A percentile compares a stretch with the other conserved stretches of the same genome.
Evolutionary conservation across 2,329 filamentous ascomycete species (phyloP).

Genomic region (Exophiala dermatitidis): DNA sequence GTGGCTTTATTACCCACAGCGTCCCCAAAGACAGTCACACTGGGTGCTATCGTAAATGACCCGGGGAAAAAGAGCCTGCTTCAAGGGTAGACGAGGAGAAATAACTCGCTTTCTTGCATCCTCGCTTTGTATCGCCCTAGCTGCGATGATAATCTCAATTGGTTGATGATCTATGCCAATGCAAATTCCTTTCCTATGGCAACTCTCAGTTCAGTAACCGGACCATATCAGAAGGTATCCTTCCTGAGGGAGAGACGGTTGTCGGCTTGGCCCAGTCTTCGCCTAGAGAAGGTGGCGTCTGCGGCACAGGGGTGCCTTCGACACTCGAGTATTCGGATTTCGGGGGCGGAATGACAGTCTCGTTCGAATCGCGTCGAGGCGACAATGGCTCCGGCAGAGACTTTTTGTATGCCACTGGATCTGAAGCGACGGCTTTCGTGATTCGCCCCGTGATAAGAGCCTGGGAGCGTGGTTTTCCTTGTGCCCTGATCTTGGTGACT

Average conservation of each 20-base stretch:
- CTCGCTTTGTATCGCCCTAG: no score
- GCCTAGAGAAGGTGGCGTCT: constrained; percentile 14
- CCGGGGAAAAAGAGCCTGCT: no score
- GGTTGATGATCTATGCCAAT: neutral
- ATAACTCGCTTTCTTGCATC: no score
- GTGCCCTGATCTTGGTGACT: constrained; percentile 12
- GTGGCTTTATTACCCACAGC: no score
- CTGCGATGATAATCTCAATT: no score
- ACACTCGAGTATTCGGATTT: constrained; percentile 17
- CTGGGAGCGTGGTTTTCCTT: constrained; percentile 11
- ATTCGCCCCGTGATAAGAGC: constrained; percentile 15
- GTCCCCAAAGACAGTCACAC: no score
- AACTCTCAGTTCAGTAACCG: constrained; percentile 18
- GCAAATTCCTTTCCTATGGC: neutral
- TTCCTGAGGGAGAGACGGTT: constrained; percentile 23
- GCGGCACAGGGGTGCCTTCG: constrained; percentile 20
- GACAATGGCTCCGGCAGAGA: constrained; percentile 15
- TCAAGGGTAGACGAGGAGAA: no score
- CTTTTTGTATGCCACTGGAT: constrained; percentile 15
- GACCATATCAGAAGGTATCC: constrained; percentile 24
- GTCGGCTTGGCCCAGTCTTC: constrained; percentile 17
- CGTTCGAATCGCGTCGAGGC: constrained; percentile 19
- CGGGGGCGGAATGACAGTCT: constrained; percentile 4
- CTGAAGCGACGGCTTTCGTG: constrained; percentile 15
- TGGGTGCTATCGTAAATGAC: no score